phyloP scores from a whole-genome alignment of 1,139 yeast genomes.

The Pichia sp. region DNA sequence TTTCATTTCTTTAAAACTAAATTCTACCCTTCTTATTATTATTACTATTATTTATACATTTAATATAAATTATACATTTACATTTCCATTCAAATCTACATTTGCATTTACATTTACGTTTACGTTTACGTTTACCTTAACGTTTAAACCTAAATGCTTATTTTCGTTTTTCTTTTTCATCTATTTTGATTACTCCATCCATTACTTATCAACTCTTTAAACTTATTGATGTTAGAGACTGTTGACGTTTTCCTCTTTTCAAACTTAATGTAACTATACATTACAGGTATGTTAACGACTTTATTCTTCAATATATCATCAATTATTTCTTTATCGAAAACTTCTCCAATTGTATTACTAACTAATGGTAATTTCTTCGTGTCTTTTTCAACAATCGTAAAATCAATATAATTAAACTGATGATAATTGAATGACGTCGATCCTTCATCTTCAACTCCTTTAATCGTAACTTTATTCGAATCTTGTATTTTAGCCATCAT shows the following conservation, averaged over 20 bases:
- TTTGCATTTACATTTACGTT: not conserved
- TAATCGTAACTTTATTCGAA: constrained; percentile 1
- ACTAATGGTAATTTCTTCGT: not conserved
- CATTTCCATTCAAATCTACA: too few relatives aligned
- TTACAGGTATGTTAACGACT: constrained; percentile 16
- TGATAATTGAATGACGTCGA: constrained; percentile 1
- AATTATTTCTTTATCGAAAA: not conserved
- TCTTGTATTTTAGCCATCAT: constrained; percentile 15
- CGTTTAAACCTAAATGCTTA: too few relatives aligned
- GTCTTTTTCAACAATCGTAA: constrained; percentile 3
- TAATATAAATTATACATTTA: not conserved
- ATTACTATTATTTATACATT: not conserved
- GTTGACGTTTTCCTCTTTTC: constrained; percentile 2
- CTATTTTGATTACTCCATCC: constrained; percentile 19
- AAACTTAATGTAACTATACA: constrained; percentile 19
- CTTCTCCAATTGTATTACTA: not conserved
- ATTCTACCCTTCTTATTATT: too few relatives aligned
- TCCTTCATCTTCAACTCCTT: not conserved
- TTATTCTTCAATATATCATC: constrained; percentile 2
- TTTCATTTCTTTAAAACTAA: too few relatives aligned
- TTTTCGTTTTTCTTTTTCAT: not conserved
- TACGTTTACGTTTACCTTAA: not conserved
- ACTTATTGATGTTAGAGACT: constrained; percentile 4
- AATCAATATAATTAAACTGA: constrained; percentile 23
- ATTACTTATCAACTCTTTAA: constrained; percentile 6